Base-by-base conservation (phyloP, 495 filamentous ascomycete species). In the Aspergillus haitiensis region DNA sequence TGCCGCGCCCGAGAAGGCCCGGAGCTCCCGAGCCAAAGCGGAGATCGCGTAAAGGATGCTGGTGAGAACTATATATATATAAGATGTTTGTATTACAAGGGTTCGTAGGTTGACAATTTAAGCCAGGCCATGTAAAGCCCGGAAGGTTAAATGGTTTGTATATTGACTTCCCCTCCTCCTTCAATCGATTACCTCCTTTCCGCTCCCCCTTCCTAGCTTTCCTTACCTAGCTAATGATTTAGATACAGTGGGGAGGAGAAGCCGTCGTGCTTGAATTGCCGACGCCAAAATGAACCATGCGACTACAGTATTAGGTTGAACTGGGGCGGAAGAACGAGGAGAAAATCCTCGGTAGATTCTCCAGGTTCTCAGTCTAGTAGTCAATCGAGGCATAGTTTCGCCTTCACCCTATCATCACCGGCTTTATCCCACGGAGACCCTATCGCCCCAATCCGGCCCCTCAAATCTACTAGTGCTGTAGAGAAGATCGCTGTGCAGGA, bases 271-370 rank as follows among this genome's bases (percentile, higher is more conserved):
- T 67, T 82, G 52, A 93, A 93, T 67, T 96, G 91, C 69, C 81
- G 85, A 67, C 85, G 85, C 54, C 86, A 86, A 64, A 87, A 86
- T 48, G 90, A 93, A 67, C 73, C 75, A 32, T 96, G 91, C 74
- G 91, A 96, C 72, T 96, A 94, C 75, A 91, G 86, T 69, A 89
- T 94, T 67, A 81, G 88, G 15, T 74, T 95, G 63, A 93, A 92
- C 64, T 94, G 91, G 91, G 89, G 87, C 56, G 89, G 91, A 35
- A 80, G 90, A 32, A 75, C 75, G 5, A 80, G 80, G 59, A 70
- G 76, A 54, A 74, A 72, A 49, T 50, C 70, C 8, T 72, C 73
- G 5, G 67, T 74, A 44, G 75, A 73, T 50, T 77, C 75, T 7
- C 71, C 75, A 5, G 61, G 52, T 34, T 72, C 74, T 12, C 69